Conservation (phyloP, 495 filamentous ascomycete genomes). For the Aspergillus avenaceus region DNA sequence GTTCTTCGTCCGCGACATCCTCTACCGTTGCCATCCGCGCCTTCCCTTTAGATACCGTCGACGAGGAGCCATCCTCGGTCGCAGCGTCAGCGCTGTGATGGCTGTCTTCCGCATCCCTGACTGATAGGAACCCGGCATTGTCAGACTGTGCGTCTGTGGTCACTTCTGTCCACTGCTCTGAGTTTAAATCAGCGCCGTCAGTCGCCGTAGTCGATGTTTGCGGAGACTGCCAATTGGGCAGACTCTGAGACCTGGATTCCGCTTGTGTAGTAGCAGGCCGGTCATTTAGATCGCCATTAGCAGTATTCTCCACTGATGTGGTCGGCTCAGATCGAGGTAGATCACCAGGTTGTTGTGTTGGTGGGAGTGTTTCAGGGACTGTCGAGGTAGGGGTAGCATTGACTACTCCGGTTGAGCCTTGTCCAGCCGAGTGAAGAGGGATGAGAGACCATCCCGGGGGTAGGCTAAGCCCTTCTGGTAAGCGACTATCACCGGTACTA, state of each 20-base stretch:
- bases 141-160: slow-evolving; percentile 20
- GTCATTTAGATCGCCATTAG: background rate
- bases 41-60: slow-evolving; percentile 39
- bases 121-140: slow-evolving; percentile 3
- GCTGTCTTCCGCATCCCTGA: background rate
- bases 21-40: slow-evolving; percentile 46
- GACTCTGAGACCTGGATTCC: background rate
- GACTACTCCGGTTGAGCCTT: background rate
- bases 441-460: slow-evolving; percentile 74
- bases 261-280: background rate
- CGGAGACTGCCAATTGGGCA: slow-evolving; percentile 17
- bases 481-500: slow-evolving; percentile 59
- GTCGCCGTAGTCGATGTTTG: slow-evolving; percentile 9
- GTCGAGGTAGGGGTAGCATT: slow-evolving; percentile 7
- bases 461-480: slow-evolving; percentile 69
- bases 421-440: slow-evolving; percentile 55
- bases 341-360: background rate
- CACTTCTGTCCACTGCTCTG: slow-evolving; percentile 37
- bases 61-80: slow-evolving; percentile 7
- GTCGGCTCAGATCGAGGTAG: background rate
- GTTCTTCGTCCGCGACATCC: slow-evolving; percentile 41
- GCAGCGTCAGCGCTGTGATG: slow-evolving; percentile 1
- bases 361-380: slow-evolving; percentile 4
- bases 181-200: slow-evolving; percentile 23
- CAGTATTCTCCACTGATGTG: background rate